Conservation (phyloP, 1,139 yeast species). For the Candida smagusa region DNA sequence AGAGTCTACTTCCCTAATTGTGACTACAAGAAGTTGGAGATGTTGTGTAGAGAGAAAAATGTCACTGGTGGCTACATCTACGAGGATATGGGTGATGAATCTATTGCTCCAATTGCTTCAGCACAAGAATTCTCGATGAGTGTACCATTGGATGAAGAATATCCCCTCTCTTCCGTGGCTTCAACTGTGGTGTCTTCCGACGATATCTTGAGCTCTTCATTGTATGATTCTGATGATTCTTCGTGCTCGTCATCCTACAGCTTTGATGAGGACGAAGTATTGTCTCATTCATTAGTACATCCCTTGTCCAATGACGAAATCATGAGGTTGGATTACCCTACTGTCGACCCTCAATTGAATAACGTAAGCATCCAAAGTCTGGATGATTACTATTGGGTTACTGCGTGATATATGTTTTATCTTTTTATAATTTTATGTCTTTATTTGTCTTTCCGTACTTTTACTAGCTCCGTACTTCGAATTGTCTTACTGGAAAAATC, state of each 20-base stretch:
- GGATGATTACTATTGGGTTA: constrained; percentile 23
- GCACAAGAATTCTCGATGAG: background rate
- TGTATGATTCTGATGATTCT: constrained; percentile 14
- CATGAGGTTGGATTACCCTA: constrained; percentile 17
- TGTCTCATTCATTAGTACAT: constrained; percentile 18
- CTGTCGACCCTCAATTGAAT: constrained; percentile 9
- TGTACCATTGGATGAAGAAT: background rate
- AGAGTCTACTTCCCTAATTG: constrained; percentile 59
- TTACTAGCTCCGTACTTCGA: too few relatives aligned
- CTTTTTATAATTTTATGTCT: too few relatives aligned
- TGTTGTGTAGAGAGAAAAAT: constrained; percentile 46
- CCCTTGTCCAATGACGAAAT: constrained; percentile 24
- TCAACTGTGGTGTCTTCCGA: constrained; percentile 11
- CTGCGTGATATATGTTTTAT: constrained; percentile 8
- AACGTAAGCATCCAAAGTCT: constrained; percentile 8
- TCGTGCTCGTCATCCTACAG: constrained; percentile 13
- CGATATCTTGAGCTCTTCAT: constrained; percentile 24
- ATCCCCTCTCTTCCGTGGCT: constrained; percentile 3
- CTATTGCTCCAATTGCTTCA: background rate
- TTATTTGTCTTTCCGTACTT: too few relatives aligned
- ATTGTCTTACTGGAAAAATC: too few relatives aligned
- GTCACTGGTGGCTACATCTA: constrained; percentile 49
- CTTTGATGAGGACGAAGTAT: constrained; percentile 18
- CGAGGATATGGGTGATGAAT: constrained; percentile 19
- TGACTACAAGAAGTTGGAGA: constrained; percentile 49